Conservation (phyloP, 164 flowering plant species). For the Umbellularia californica region DNA sequence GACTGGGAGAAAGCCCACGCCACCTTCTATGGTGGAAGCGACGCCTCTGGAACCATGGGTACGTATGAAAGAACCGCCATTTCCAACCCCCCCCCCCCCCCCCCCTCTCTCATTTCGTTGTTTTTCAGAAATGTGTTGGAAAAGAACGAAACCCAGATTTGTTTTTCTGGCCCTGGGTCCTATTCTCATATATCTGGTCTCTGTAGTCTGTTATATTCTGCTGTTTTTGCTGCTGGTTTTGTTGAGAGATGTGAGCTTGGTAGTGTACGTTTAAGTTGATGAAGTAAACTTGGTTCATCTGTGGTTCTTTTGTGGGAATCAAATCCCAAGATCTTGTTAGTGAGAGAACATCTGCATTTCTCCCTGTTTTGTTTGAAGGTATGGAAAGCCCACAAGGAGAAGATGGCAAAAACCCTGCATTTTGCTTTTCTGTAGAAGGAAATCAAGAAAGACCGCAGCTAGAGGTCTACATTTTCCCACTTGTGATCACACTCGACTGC, state of each 20-base stretch:
- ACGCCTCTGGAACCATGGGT: conserved; percentile 96
- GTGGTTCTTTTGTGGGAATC: not conserved
- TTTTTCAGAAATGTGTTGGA: not conserved
- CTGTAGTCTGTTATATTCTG: not conserved
- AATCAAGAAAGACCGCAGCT: too few species aligned
- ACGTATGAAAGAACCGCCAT: not conserved
- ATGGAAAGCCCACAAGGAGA: too few species aligned
- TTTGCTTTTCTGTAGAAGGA: too few species aligned
- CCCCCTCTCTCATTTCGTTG: too few species aligned
- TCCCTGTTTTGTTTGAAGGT: too few species aligned
- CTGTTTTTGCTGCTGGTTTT: not conserved
- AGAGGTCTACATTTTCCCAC: too few species aligned
- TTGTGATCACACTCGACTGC: not conserved
- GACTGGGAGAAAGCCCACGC: conserved; percentile 72
- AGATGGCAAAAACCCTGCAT: too few species aligned
- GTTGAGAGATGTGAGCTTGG: not conserved
- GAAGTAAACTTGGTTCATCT: not conserved
- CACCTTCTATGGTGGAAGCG: conserved; percentile 85
- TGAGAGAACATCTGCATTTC: too few species aligned
- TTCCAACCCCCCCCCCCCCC: too few species aligned
- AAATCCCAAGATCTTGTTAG: not conserved
- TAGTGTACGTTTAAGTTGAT: not conserved
- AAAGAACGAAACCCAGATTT: not conserved
- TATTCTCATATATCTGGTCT: not conserved
- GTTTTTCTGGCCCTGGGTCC: not conserved